A percentile compares a stretch with the other conserved stretches of the same genome.
Evolutionary conservation across 768 basidiomycete species (phyloP).

Genomic region (Naematelia aurantialba): DNA sequence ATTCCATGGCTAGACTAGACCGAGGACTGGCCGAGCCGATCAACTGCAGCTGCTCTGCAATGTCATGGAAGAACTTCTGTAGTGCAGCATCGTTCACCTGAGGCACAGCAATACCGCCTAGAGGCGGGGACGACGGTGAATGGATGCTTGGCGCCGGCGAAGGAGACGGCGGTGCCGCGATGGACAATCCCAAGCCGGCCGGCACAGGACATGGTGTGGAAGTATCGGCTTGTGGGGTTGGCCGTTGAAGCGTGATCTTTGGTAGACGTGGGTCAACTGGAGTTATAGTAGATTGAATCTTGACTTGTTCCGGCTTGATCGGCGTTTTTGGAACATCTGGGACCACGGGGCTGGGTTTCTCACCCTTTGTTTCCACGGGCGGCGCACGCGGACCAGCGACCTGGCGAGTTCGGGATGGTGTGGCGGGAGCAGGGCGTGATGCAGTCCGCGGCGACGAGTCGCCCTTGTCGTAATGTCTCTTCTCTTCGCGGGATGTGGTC

Average conservation of each 20-base stretch:
- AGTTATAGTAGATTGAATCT: conserved; percentile 2
- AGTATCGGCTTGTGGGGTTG: conserved; percentile 25
- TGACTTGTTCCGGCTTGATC: not conserved
- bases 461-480: not conserved
- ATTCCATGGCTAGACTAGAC: conserved; percentile 21
- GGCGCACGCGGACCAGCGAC: not conserved
- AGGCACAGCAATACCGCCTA: conserved; percentile 57
- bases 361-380: not conserved
- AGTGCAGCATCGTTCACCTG: conserved; percentile 70
- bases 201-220: not conserved
- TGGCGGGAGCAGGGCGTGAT: not conserved
- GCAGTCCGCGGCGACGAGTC: not conserved
- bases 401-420: not conserved
- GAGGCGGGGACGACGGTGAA: conserved; percentile 4
- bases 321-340: not conserved
- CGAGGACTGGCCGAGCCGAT: conserved; percentile 52
- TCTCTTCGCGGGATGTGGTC: not conserved
- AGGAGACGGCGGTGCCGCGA: conserved; percentile 12
- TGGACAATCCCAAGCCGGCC: conserved; percentile 27
- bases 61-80: conserved; percentile 77
- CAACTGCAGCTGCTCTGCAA: conserved; percentile 69
- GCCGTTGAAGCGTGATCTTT: conserved; percentile 34
- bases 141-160: conserved; percentile 13
- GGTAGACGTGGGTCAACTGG: conserved; percentile 28
- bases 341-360: not conserved